These are phyloP conservation scores for Euphorbia peplus DNA, from an alignment of 345 rosid species.

Conservation along the genomic window DNA sequence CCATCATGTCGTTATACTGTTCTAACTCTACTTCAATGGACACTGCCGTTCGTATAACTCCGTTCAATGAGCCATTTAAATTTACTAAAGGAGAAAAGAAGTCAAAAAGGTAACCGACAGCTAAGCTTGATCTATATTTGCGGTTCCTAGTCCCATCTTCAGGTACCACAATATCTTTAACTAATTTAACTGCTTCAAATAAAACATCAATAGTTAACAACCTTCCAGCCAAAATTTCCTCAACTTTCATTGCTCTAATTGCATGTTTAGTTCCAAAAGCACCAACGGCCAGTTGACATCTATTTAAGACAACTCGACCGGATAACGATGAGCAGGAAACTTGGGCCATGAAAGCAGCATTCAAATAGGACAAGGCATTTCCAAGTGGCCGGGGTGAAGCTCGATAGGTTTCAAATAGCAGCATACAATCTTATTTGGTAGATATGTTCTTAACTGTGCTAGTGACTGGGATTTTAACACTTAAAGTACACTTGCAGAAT, in stretches of 20 bases:
- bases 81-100: conserved; percentile 51
- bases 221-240: conserved; percentile 57
- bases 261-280: conserved; percentile 76
- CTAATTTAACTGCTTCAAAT: conserved; percentile 55
- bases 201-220: conserved; percentile 40
- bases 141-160: conserved; percentile 39
- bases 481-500: conserved; percentile 47
- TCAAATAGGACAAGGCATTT: conserved; percentile 69
- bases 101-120: conserved; percentile 67
- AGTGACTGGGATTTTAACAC: conserved; percentile 49
- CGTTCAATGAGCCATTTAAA: conserved; percentile 15
- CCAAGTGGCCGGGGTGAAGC: conserved; percentile 80
- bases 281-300: conserved; percentile 70
- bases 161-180: conserved; percentile 48
- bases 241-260: conserved; percentile 57
- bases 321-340: conserved; percentile 37
- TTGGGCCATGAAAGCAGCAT: conserved; percentile 80
- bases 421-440: conserved; percentile 23
- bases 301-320: conserved; percentile 37
- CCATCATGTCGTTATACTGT: conserved; percentile 9
- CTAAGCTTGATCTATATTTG: conserved; percentile 73
- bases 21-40: conserved; percentile 16
- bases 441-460: conserved; percentile 21
- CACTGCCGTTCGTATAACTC: conserved; percentile 4
- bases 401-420: conserved; percentile 71